phyloP scores from a whole-genome alignment of 345 rosid genomes.

The Gossypium bickii region DNA sequence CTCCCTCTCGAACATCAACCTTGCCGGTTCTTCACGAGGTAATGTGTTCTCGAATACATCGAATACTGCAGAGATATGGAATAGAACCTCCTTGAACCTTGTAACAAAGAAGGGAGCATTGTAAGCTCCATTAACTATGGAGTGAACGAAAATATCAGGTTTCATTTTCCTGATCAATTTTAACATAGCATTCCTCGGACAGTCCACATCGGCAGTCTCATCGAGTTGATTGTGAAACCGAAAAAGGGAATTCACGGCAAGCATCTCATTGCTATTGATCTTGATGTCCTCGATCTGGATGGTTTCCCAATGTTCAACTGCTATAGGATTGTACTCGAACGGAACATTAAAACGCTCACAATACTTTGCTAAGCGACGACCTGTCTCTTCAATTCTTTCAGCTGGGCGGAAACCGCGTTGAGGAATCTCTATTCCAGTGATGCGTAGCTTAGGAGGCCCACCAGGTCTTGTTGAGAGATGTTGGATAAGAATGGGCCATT shows the following conservation, averaged over 20 bases:
- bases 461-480: constrained; percentile 32
- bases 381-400: constrained; percentile 65
- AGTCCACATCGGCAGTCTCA: constrained; percentile 51
- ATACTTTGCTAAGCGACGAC: constrained; percentile 55
- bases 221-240: constrained; percentile 54
- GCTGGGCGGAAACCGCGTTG: constrained; percentile 65
- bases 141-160: constrained; percentile 52
- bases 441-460: constrained; percentile 63
- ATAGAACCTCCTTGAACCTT: constrained; percentile 70
- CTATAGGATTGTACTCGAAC: constrained; percentile 61
- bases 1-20: constrained; percentile 59
- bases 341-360: constrained; percentile 71
- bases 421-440: constrained; percentile 87
- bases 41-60: constrained; percentile 57
- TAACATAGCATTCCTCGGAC: constrained; percentile 57
- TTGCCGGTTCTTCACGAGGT: constrained; percentile 39
- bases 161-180: constrained; percentile 55
- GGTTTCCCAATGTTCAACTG: constrained; percentile 65
- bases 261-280: constrained; percentile 45
- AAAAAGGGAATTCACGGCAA: constrained; percentile 51
- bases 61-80: constrained; percentile 60
- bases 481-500: constrained; percentile 83
- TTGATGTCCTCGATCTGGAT: constrained; percentile 62
- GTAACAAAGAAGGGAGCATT: constrained; percentile 75
- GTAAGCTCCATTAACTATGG: constrained; percentile 50